A percentile compares a stretch with the other conserved stretches of the same genome.
These are phyloP conservation scores for Phoenix roebelenii DNA, from an alignment of 176 grass and related monocot species.

Conservation along the genomic window DNA sequence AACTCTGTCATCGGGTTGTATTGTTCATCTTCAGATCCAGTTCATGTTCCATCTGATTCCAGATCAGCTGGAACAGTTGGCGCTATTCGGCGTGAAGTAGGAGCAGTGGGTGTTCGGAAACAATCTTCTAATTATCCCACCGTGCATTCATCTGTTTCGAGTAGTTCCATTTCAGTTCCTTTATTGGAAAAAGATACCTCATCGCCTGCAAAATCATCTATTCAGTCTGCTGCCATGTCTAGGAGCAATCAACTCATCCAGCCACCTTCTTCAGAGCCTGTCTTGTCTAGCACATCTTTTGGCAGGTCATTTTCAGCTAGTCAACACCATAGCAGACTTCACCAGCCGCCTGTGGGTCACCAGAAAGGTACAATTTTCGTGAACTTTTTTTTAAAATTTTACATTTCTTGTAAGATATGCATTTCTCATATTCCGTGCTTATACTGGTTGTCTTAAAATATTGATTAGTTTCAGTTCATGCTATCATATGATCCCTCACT, in stretches of 20 bases:
- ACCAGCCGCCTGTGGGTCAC: conserved; percentile 31
- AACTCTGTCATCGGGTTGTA: conserved; percentile 31
- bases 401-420: too few species aligned
- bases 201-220: conserved; percentile 19
- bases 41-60: conserved; percentile 21
- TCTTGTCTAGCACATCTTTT: conserved; percentile 29
- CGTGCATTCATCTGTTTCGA: conserved; percentile 25
- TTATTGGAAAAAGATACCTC: conserved; percentile 31
- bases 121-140: conserved; percentile 16
- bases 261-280: conserved; percentile 20
- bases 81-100: conserved; percentile 25
- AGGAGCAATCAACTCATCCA: conserved; percentile 36
- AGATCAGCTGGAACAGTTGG: conserved; percentile 30
- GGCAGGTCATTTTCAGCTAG: conserved; percentile 26
- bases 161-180: conserved; percentile 21
- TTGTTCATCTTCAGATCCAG: conserved; percentile 29
- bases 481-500: too few species aligned
- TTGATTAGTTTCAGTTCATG: too few species aligned
- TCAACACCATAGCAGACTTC: conserved; percentile 32
- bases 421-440: too few species aligned
- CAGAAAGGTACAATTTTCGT: conserved; percentile 43
- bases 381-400: background rate
- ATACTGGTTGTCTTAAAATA: too few species aligned
- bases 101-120: conserved; percentile 29
- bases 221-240: conserved; percentile 25